Conservation (phyloP, 345 rosid species). For the Syzygium oleosum region DNA sequence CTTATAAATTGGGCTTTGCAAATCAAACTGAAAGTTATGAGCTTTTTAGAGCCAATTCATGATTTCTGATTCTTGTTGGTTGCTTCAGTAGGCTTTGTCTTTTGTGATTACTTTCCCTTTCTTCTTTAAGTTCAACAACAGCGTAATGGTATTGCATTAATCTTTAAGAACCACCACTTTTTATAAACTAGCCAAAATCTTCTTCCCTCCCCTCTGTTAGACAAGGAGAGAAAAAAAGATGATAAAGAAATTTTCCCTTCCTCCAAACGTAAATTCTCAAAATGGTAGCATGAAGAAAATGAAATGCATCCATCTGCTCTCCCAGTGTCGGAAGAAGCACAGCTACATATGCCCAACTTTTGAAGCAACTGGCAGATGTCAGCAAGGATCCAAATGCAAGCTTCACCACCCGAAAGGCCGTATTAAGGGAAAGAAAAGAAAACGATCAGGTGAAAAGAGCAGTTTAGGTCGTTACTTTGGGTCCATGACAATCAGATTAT, state of each 20-base stretch:
- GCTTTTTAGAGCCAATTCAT: neutral
- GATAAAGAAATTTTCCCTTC: neutral
- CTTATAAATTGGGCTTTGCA: neutral
- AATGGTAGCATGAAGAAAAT: neutral
- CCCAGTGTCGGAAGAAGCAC: constrained; percentile 96
- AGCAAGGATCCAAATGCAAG: constrained; percentile 80
- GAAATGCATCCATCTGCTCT: neutral
- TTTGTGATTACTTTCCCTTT: neutral
- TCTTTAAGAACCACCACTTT: neutral
- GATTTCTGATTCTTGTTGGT: neutral
- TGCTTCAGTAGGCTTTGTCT: neutral
- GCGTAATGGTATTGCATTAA: neutral
- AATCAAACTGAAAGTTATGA: neutral
- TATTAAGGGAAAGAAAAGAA: constrained; percentile 54
- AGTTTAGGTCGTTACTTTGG: constrained; percentile 61
- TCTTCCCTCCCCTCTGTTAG: neutral
- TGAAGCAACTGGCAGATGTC: constrained; percentile 71
- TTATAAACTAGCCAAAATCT: neutral
- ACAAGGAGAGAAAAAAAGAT: neutral
- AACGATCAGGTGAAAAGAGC: constrained; percentile 36
- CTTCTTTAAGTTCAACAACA: neutral
- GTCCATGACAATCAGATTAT: constrained; percentile 7
- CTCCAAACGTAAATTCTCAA: neutral
- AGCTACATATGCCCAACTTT: constrained; percentile 71
- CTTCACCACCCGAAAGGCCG: constrained; percentile 79